Base-by-base conservation (phyloP, 2,329 filamentous ascomycete species). In the Volutella citrinella region DNA sequence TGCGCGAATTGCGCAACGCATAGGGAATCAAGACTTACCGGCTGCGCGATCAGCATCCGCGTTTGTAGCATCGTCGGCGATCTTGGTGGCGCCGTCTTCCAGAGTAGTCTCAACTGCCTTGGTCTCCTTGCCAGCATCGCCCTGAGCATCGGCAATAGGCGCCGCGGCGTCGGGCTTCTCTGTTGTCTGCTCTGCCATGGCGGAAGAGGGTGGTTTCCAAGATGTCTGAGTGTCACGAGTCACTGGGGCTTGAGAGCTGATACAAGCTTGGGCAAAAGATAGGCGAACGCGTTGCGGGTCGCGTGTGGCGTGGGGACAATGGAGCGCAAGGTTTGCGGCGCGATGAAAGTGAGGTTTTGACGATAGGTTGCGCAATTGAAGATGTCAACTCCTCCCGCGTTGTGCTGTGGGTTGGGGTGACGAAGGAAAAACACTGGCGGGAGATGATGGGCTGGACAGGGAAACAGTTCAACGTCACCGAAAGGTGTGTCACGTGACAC, bases 171-270 rank as follows among this genome's bases (percentile, higher is more conserved):
- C 59, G 36, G 56, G 44, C 53, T 63, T 63, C 48, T 65, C 60
- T 40, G 48, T 46, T 30, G 54, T 32, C 46, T 57, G 58, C 37
- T 68, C 64, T 34, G 64, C 60, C 64, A 68, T 68, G 49, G 51
- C 53, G 49, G 36, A 40, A 29, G 28, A 34, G 34, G 36, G 35
- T 40, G 38, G n/a, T n/a, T n/a, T n/a, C n/a, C n/a, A n/a, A n/a
- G n/a, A n/a, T n/a, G n/a, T n/a, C n/a, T n/a, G n/a, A n/a, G n/a
- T n/a, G n/a, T n/a, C n/a, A n/a, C n/a, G n/a, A 29, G 30, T 40
- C 37, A 44, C 42, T 37, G 34, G 24, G 37, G 37, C 46, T 32
- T 38, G 36, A 43, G n/a, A 38, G 36, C 43, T 32, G 30, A 40
- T 36, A 34, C 29, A 28, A 40, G 37, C 27, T 34, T n/a, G 35